These are phyloP conservation scores for Lodderomyces orthopsilosis DNA, from an alignment of 1,139 yeast species.

Conservation along the genomic window DNA sequence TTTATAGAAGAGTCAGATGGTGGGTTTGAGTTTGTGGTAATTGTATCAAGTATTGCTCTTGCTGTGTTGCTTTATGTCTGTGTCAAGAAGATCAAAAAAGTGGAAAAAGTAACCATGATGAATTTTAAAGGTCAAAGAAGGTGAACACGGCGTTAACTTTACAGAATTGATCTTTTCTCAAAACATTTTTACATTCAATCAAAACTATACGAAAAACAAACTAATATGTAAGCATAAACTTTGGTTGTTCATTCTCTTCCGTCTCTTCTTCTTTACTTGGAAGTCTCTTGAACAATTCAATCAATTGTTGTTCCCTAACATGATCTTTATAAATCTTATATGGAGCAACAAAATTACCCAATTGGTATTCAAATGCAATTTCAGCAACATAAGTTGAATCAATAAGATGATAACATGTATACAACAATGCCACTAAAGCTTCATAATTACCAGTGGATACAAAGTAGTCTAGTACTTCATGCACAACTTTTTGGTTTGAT, in stretches of 20 bases:
- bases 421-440: constrained; percentile 88
- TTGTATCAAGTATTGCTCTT: constrained; percentile 26
- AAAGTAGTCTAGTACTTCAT: constrained; percentile 84
- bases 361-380: constrained; percentile 84
- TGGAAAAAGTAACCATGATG: constrained; percentile 44
- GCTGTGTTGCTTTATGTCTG: constrained; percentile 26
- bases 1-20: constrained; percentile 73
- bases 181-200: not conserved
- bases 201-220: not conserved
- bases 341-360: constrained; percentile 81
- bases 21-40: constrained; percentile 38
- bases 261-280: constrained; percentile 1
- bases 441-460: constrained; percentile 97
- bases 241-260: constrained; percentile 1
- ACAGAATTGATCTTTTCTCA: not conserved
- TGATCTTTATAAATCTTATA: constrained; percentile 79
- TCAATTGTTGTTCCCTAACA: constrained; percentile 69
- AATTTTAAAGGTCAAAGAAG: constrained; percentile 13
- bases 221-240: not conserved
- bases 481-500: constrained; percentile 78
- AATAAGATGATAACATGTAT: constrained; percentile 78
- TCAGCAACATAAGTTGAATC: constrained; percentile 84
- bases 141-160: not conserved
- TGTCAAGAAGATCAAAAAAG: constrained; percentile 28
- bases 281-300: constrained; percentile 63